Evolutionary conservation across 2,329 filamentous ascomycete species (phyloP), one percentile per base, ranked within the genome.

Genomic region (Fusarium sp.): DNA sequence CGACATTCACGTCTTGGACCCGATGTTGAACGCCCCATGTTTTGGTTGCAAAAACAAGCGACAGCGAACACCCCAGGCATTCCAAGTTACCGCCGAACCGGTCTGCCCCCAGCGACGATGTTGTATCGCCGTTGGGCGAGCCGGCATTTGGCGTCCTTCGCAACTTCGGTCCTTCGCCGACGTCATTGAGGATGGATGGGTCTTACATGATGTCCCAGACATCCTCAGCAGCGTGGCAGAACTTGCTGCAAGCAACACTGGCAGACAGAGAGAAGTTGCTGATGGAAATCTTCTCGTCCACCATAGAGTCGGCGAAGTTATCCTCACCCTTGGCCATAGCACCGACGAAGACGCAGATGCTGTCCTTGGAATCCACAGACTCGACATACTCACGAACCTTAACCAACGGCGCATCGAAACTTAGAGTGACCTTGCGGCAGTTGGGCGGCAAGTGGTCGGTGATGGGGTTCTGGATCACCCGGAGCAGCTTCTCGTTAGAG

Each of bases 161-260:
- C 61, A 58, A 63, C 69, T 63, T 62, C 55, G 59, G 57, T 65
- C 66, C 46, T 65, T 27, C 25, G 57, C 65, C 58, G 64, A 62
- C 57, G 61, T 54, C 41, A 52, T 58, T 47, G 30, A 30, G 20
- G 25, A 56, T 44, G 30, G 38, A 51, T 41, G 30, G 43, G 47
- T 52, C 45, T 86, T 90, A 99, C 77, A 98, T 88, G 74, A 99
- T 92, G 78, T 93, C 90, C 96, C 96, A 99, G 38, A 92, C 91
- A 80, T 99, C 96, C 83, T 99, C 96, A 45, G 94, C 95, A 43
- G 95, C 96, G 82, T 99, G 96, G 82, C 96, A 98, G 86, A 99
- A 98, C 82, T 98, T 99, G 89, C 95, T 98, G 87, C 96, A 99
- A 45, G 96, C 95, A 68, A 99, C 96, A 84, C 95, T 98, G 67